Evolutionary conservation across 148 eudicot species (phyloP).

Genomic region (Salicornia ramosissima): DNA sequence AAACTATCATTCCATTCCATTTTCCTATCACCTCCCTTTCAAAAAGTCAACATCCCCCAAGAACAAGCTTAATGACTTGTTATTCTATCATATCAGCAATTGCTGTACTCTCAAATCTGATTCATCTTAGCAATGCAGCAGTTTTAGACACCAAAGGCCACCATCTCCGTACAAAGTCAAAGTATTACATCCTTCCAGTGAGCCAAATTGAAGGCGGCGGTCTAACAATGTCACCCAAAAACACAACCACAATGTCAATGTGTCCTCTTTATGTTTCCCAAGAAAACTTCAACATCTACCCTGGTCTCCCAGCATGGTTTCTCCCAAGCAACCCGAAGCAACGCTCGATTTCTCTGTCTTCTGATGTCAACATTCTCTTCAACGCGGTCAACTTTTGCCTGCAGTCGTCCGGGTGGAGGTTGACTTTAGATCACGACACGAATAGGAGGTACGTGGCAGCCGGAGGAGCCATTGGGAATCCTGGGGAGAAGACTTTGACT

Average conservation of each 20-base stretch:
- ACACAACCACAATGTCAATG: constrained; percentile 12
- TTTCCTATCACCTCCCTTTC: background rate
- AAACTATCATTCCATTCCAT: background rate
- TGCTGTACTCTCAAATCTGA: background rate
- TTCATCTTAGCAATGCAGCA: background rate
- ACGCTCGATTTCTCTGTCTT: constrained; percentile 15
- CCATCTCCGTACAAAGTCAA: constrained; percentile 10
- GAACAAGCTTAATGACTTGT: background rate
- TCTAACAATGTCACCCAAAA: constrained; percentile 28
- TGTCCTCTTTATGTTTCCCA: constrained; percentile 48
- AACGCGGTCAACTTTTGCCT: constrained; percentile 32
- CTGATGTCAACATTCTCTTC: constrained; percentile 42
- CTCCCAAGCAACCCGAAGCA: constrained; percentile 27
- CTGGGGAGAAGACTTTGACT: constrained; percentile 36
- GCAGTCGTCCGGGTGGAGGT: constrained; percentile 36
- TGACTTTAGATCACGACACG: constrained; percentile 22
- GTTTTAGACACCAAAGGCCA: constrained; percentile 31
- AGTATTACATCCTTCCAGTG: constrained; percentile 28
- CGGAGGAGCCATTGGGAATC: constrained; percentile 39
- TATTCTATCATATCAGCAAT: background rate
- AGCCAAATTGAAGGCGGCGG: constrained; percentile 26
- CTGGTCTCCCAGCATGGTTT: constrained; percentile 38
- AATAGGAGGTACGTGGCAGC: constrained; percentile 37
- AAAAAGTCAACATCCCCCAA: constrained; percentile 4
- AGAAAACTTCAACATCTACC: constrained; percentile 22